Percentiles rank a stretch among this genome's conserved stretches.
Evolutionary conservation across 768 basidiomycete genomes (phyloP).

Genomic region (Ephemerocybe angulata): DNA sequence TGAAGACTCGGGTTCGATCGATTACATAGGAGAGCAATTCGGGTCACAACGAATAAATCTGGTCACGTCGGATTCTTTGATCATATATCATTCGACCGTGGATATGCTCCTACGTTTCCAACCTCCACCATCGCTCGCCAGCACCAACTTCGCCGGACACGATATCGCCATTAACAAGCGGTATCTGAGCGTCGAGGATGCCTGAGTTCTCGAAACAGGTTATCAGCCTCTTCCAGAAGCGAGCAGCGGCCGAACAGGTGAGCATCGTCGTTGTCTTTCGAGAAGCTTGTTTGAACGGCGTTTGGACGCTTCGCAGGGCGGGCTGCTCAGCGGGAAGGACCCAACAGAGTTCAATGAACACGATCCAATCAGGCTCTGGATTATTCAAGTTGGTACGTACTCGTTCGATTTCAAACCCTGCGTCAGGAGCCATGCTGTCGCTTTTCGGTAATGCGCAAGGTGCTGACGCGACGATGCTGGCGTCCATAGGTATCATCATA

Average conservation of each 20-base stretch:
- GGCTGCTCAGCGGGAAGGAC: slow-evolving; percentile 70
- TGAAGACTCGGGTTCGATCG: no score
- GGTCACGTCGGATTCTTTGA: neutral
- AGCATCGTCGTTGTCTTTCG: slow-evolving; percentile 1
- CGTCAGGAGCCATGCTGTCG: slow-evolving; percentile 8
- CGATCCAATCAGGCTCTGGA: slow-evolving; percentile 77
- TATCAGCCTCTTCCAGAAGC: slow-evolving; percentile 33
- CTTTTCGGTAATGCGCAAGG: neutral
- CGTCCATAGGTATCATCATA: slow-evolving; percentile 70
- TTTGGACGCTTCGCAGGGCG: slow-evolving; percentile 67
- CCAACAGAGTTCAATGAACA: slow-evolving; percentile 58
- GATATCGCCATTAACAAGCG: neutral
- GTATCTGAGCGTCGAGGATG: slow-evolving; percentile 23
- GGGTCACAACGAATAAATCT: no score
- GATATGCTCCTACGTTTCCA: neutral
- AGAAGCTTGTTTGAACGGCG: neutral
- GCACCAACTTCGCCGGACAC: neutral
- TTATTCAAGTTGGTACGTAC: slow-evolving; percentile 69
- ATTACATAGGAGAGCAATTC: no score
- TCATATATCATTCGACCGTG: no score
- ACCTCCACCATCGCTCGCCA: neutral
- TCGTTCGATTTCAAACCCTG: neutral
- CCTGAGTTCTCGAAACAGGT: slow-evolving; percentile 37
- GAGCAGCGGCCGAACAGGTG: slow-evolving; percentile 42
- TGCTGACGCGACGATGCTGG: neutral